phyloP scores from a whole-genome alignment of 768 basidiomycete genomes.

The Mycena galopus region DNA sequence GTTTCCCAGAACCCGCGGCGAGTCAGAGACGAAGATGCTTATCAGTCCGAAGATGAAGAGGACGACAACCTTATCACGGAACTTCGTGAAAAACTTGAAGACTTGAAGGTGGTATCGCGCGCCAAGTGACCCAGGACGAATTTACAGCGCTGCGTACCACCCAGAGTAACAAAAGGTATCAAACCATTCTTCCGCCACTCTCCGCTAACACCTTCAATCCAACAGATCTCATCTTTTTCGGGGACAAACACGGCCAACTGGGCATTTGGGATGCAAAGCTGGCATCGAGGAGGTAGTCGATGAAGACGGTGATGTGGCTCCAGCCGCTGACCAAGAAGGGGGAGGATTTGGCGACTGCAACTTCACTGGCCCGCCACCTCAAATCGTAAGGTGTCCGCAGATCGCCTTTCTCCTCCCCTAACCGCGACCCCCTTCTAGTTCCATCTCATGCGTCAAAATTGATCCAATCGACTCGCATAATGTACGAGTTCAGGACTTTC shows the following conservation, averaged over 20 bases:
- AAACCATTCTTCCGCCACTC: constrained; percentile 38
- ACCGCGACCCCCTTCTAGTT: constrained; percentile 44
- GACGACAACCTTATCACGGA: constrained; percentile 64
- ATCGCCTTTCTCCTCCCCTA: neutral
- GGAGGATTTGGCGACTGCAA: constrained; percentile 86
- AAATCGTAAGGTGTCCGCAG: constrained; percentile 58
- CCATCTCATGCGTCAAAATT: constrained; percentile 82
- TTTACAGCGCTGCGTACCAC: constrained; percentile 87
- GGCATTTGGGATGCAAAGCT: constrained; percentile 91
- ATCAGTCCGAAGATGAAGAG: constrained; percentile 61
- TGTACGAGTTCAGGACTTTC: constrained; percentile 53
- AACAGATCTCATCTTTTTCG: constrained; percentile 90
- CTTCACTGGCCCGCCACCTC: constrained; percentile 87
- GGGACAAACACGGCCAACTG: constrained; percentile 87
- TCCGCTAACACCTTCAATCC: constrained; percentile 59
- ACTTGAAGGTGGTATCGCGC: constrained; percentile 75
- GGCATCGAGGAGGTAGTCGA: constrained; percentile 73
- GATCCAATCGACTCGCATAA: constrained; percentile 82
- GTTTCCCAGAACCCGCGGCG: constrained; percentile 55
- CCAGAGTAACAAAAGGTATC: constrained; percentile 66
- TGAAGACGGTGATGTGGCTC: constrained; percentile 67
- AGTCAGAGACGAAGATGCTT: constrained; percentile 63
- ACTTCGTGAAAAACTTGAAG: constrained; percentile 66
- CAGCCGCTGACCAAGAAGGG: constrained; percentile 61
- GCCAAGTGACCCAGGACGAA: constrained; percentile 82